Base-by-base conservation (phyloP, 805 yeast genomes). In the Kuraishia capsulata region DNA sequence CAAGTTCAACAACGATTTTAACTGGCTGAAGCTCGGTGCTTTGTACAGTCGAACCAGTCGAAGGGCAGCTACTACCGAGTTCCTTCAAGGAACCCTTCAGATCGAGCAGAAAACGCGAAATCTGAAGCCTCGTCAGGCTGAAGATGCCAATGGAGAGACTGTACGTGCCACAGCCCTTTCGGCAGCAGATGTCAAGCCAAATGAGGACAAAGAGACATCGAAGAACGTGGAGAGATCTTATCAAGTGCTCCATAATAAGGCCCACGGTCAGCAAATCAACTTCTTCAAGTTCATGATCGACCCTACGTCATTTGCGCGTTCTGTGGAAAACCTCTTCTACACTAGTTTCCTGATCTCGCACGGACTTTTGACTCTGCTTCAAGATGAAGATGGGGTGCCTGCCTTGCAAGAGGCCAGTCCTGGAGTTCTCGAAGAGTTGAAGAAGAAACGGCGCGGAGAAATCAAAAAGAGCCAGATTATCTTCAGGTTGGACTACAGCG, bases 301-400 rank as follows among this genome's bases (percentile, higher is more conserved):
- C 53, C 96, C 96, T 1, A 44, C 60, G 13, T 80, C 90, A 5
- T 89, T 81, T 56, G 65, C 82, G 1, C 88, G 81, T 53, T 73
- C 88, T 1, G 78, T 89, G 2, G 97, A 90, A 54, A 87, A 86
- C 52, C 59, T 90, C 49, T 89, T 89, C 50, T 84, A 79, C 50
- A 70, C 85, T 0, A 82, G 95, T 53, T 88, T 89, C 50, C 60
- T 90, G 33, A 73, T 87, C 2, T 73, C 79, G 48, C 94, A 85
- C 49, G 88, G 84, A 1, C 74, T 66, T 46, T 56, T 87, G 26
- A 59, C 64, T 19, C 47, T 87, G 18, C 73, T 65, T n/a, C 67
- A 65, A 34, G 78, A 73, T 40, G 62, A 61, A 3, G 67, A 68
- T n/a, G 66, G 59, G 5, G 35, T 54, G 5, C 66, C 62, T 3